These are phyloP conservation scores for Exophiala lecanii-corni DNA, from an alignment of 2,329 filamentous ascomycete species.

Conservation along the genomic window DNA sequence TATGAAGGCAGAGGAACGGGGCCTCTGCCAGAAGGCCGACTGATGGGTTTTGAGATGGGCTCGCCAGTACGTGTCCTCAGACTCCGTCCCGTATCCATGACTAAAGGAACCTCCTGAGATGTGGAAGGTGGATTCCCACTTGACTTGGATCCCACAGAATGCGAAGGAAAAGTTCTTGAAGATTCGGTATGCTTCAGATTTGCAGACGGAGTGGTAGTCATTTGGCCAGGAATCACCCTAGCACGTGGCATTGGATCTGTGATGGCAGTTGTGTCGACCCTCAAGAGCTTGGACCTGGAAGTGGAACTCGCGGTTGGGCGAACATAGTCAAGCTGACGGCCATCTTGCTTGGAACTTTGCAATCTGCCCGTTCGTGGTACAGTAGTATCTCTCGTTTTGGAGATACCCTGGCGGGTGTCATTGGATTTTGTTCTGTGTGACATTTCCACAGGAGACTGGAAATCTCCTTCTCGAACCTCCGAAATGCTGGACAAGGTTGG, in stretches of 20 bases:
- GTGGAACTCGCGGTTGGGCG: constrained; percentile 2
- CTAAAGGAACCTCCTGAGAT: constrained; percentile 18
- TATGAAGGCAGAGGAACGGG: constrained; percentile 6
- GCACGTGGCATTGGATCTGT: constrained; percentile 4
- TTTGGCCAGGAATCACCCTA: constrained; percentile 13
- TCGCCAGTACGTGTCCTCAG: neutral
- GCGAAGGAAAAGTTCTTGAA: neutral
- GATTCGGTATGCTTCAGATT: constrained; percentile 4
- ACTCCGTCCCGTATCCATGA: constrained; percentile 11
- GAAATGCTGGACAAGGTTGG: constrained; percentile 3
- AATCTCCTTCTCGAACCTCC: constrained; percentile 10
- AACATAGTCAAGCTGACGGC: constrained; percentile 1
- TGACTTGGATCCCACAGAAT: neutral
- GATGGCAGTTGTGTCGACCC: constrained; percentile 5
- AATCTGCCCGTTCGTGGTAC: constrained; percentile 16
- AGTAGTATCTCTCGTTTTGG: constrained; percentile 20
- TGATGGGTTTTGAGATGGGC: neutral
- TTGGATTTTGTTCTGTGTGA: constrained; percentile 19
- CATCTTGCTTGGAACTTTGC: constrained; percentile 8
- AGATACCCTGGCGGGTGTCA: constrained; percentile 18
- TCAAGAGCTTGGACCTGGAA: constrained; percentile 6
- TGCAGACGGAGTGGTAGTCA: constrained; percentile 2
- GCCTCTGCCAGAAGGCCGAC: neutral
- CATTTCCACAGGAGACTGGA: constrained; percentile 10
- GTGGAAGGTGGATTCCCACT: constrained; percentile 3